Conservation (phyloP, 345 rosid genomes). For the Populus euphratica region DNA sequence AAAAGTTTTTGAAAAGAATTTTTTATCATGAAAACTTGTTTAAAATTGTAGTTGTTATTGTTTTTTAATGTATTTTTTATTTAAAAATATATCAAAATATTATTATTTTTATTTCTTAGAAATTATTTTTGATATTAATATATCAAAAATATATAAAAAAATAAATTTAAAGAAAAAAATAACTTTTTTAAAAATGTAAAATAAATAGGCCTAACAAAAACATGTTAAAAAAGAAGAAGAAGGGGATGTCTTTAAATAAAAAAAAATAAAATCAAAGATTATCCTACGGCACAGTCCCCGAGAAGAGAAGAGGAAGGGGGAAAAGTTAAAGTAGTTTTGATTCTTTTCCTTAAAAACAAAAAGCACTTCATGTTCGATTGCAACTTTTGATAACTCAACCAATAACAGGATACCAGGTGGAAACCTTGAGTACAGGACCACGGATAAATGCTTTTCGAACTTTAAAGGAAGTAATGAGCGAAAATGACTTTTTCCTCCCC, state of each 20-base stretch:
- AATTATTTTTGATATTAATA: no score
- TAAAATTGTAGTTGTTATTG: no score
- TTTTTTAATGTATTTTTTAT: no score
- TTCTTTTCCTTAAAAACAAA: background rate
- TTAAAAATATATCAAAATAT: no score
- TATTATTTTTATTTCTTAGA: no score
- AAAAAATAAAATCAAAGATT: background rate
- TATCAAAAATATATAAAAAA: no score
- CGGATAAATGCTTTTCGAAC: slow-evolving; percentile 24
- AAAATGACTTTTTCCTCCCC: background rate
- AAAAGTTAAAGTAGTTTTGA: slow-evolving; percentile 4
- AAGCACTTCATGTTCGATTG: slow-evolving; percentile 4
- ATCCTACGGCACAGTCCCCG: background rate
- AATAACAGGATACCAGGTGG: slow-evolving; percentile 18
- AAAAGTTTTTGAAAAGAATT: background rate
- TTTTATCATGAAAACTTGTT: no score
- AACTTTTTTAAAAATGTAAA: no score
- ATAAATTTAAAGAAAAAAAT: no score
- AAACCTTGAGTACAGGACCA: background rate
- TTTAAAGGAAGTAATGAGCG: no score
- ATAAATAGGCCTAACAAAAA: no score
- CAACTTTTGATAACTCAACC: background rate
- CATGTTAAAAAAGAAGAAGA: no score
- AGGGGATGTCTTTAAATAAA: background rate
- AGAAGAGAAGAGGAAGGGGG: background rate